Base-by-base conservation (phyloP, 2,329 filamentous ascomycete genomes). In the Fusarium nematophilum region DNA sequence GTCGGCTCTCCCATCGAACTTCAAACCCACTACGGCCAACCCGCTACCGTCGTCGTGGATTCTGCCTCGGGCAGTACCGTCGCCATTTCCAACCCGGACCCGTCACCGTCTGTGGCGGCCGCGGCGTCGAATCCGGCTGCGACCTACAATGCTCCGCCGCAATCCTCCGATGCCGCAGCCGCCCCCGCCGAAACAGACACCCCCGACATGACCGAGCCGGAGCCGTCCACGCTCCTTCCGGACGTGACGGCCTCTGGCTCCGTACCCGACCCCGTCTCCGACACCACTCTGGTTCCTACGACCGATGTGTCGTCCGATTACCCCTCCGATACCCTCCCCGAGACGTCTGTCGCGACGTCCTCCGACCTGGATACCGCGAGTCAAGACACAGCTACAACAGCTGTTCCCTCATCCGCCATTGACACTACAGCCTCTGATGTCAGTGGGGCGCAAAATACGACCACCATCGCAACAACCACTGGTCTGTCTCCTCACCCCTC, bases 1-100 rank as follows among this genome's bases (percentile, higher is more conserved):
- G 68, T 71, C 37, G 83, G 83, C 57, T 76, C 74, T 23, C 74
- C 79, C 42, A 67, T 84, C 38, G 71, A 76, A 45, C 69, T 79
- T 17, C 72, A 78, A 53, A 86, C 83, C 26, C 62, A 79, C 49
- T 72, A 68, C 62, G 73, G 75, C 33, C 60, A 74, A 38, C 70
- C 78, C 30, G 71, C 74, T 64, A 79, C 78, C 50, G 70, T 75
- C 50, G 66, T 78, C 57, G 65, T 75, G 58, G 71, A 74, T 64
- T 62, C 73, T 40, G 66, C 66, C 50, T 74, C 76, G 31, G 76
- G 72, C 62, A 69, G 74, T 47, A 78, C 78, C 51, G 64, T 75
- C 58, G 67, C 70, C 53, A 71, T 70, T 61, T 68, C 75, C 23
- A 52, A 65, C 52, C 66, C 65, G 33, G 69, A 66, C 34, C 53